phyloP scores from a whole-genome alignment of 768 basidiomycete genomes.

The Russula sp. region DNA sequence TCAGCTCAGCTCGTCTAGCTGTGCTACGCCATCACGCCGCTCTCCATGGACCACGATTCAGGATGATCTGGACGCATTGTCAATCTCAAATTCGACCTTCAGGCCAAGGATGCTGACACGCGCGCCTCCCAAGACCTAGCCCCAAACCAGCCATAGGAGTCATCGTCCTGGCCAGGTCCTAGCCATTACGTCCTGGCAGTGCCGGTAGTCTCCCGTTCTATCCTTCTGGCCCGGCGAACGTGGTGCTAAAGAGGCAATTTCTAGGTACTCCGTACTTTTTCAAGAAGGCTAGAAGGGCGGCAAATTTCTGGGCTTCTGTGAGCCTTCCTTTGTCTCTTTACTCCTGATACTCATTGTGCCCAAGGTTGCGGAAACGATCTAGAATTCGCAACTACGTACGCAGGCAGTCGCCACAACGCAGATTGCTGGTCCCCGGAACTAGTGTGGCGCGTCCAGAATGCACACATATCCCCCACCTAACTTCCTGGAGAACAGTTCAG shows the following conservation, averaged over 20 bases:
- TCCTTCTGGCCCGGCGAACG: slow-evolving; percentile 47
- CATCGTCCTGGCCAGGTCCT: slow-evolving; percentile 42
- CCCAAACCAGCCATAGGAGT: slow-evolving; percentile 9
- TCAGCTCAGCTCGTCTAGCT: no score
- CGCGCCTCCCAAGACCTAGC: no score
- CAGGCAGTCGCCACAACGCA: slow-evolving; percentile 54
- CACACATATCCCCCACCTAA: slow-evolving; percentile 61
- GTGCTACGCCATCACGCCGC: no score
- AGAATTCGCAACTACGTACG: slow-evolving; percentile 41
- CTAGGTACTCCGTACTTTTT: no score
- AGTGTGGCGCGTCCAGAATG: slow-evolving; percentile 68
- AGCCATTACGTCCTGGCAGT: slow-evolving; percentile 42
- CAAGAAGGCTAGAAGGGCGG: slow-evolving; percentile 60
- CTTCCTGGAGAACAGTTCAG: slow-evolving; percentile 41
- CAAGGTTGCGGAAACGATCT: slow-evolving; percentile 52
- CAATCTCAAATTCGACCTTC: no score
- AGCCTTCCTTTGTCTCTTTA: slow-evolving; percentile 26
- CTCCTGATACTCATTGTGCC: slow-evolving; percentile 7
- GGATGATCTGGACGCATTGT: no score
- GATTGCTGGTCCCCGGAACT: slow-evolving; percentile 59
- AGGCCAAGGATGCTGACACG: no score
- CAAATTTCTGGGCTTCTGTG: slow-evolving; percentile 68
- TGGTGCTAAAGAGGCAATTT: slow-evolving; percentile 26
- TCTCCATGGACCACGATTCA: no score
- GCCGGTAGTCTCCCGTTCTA: slow-evolving; percentile 77